Evolutionary conservation across 495 filamentous ascomycete genomes (phyloP), one percentile per base, ranked within the genome.

Genomic region (Penicillium soppii): DNA sequence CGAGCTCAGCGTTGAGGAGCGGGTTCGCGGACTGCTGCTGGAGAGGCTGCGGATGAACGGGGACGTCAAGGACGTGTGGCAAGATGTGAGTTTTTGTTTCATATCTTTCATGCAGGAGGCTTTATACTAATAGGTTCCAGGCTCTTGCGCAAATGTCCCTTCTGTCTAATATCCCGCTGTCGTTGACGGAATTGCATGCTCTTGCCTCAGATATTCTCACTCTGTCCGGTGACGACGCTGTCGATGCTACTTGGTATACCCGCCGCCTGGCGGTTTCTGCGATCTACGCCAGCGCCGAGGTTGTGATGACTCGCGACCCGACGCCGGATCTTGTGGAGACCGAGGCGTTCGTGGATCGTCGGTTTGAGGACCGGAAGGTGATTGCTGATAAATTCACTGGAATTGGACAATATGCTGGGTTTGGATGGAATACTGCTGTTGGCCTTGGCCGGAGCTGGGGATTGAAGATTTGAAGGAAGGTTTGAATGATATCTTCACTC

Each of bases 231-330:
- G 95, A 97, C 65, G 71, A 71, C 4, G 81, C 82, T 12, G 87
- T 96, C 53, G 92, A 97, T 62, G 78, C 82, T 1, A 80, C 79
- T 9, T 97, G 94, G 94, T 98, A 97, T 65, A 88, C 91, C 47
- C 94, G 94, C 66, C 84, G 94, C 5, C 82, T 86, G 5, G 82
- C 82, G 1, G 74, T 97, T 5, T 81, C 87, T 3, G 77, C 83
- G 9, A 82, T 96, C 56, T 98, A 97, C 63, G 88, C 90, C 20
- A 86, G 84, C 32, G 82, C 86, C 22, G 94, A 98, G 68, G 72
- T 96, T 3, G 91, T 91, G 68, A 95, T 97, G 92, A 97, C 91
- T 13, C 87, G 86, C 37, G 95, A 97, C 65, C 70, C 65, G 47
- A 87, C 82, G 0, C 65, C 74, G 0, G 82, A 80, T 12, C 89